phyloP scores from a whole-genome alignment of 1,284 basidiomycete species.

The Apiotrichum porosum region DNA sequence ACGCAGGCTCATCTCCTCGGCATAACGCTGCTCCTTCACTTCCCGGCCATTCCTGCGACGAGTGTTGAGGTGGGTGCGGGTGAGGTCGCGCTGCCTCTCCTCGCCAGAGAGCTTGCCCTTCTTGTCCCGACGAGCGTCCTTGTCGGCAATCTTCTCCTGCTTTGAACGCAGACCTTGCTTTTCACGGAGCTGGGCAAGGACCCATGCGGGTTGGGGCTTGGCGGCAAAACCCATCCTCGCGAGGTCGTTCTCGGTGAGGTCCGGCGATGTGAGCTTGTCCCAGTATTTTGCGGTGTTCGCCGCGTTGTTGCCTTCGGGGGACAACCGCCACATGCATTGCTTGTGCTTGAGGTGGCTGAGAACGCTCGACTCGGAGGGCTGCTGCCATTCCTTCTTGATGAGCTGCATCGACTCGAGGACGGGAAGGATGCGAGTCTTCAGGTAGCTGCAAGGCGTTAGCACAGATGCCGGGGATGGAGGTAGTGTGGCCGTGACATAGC shows the following conservation, averaged over 20 bases:
- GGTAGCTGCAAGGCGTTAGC: conserved; percentile 25
- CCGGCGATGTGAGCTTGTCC: background rate
- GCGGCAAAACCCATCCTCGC: background rate
- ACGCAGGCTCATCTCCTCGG: conserved; percentile 6
- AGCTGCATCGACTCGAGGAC: conserved; percentile 34
- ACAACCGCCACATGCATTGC: conserved; percentile 8
- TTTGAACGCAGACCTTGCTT: conserved; percentile 1
- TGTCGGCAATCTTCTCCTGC: background rate
- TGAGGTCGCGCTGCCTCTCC: conserved; percentile 32
- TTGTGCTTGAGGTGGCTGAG: conserved; percentile 1
- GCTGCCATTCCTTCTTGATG: conserved; percentile 20
- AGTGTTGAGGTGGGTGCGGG: conserved; percentile 34
- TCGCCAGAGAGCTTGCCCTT: background rate
- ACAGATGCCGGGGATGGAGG: too few relatives aligned
- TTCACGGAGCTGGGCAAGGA: background rate
- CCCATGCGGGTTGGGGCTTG: too few relatives aligned
- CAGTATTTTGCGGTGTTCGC: conserved; percentile 6
- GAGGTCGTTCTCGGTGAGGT: background rate
- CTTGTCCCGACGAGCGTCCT: conserved; percentile 1
- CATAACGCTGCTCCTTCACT: conserved; percentile 24
- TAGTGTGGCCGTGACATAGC: too few relatives aligned
- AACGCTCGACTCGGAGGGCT: background rate
- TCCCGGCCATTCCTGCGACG: conserved; percentile 23
- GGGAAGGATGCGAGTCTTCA: conserved; percentile 41
- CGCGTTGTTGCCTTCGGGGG: background rate